These are phyloP conservation scores for Eudorina sp. DNA, from an alignment of 139 green algal genomes.

Conservation along the genomic window DNA sequence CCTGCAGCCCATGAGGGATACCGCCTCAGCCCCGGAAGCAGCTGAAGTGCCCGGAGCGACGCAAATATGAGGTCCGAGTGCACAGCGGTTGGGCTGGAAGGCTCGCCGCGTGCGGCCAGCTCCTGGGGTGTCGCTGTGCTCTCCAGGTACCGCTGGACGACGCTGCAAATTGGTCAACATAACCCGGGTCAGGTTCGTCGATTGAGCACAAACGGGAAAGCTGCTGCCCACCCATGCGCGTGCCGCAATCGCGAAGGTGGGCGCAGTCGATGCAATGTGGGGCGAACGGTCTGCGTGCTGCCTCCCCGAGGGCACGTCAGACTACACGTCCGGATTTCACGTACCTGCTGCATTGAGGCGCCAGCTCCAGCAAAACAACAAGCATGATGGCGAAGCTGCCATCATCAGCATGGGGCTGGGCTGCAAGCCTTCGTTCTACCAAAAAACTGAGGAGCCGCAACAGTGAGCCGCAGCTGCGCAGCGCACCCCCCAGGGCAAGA, in stretches of 20 bases:
- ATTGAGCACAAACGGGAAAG: too few relatives aligned
- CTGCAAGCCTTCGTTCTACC: conserved; percentile 13
- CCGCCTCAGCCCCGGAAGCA: conserved; percentile 57
- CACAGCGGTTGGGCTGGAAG: not conserved
- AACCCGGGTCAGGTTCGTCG: too few relatives aligned
- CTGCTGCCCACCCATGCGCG: too few relatives aligned
- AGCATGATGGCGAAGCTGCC: conserved; percentile 33
- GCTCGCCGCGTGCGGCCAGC: conserved; percentile 7
- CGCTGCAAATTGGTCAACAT: too few relatives aligned
- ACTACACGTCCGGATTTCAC: too few relatives aligned
- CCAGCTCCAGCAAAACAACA: conserved; percentile 53
- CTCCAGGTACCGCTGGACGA: conserved; percentile 62
- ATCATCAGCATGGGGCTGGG: not conserved
- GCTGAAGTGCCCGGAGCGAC: conserved; percentile 68
- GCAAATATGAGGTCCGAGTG: conserved; percentile 61
- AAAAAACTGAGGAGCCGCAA: conserved; percentile 54
- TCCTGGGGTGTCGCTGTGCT: conserved; percentile 42
- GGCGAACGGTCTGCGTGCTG: too few relatives aligned
- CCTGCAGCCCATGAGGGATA: conserved; percentile 46
- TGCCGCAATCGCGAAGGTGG: too few relatives aligned
- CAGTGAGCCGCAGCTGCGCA: conserved; percentile 48
- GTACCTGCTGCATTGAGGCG: conserved; percentile 46
- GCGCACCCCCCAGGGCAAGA: conserved; percentile 39
- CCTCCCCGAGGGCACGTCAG: too few relatives aligned
- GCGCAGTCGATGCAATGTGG: too few relatives aligned